Percentiles rank a stretch among this genome's conserved stretches.
phyloP scores from a whole-genome alignment of 2,329 filamentous ascomycete species.

The Diplocarpon mali region DNA sequence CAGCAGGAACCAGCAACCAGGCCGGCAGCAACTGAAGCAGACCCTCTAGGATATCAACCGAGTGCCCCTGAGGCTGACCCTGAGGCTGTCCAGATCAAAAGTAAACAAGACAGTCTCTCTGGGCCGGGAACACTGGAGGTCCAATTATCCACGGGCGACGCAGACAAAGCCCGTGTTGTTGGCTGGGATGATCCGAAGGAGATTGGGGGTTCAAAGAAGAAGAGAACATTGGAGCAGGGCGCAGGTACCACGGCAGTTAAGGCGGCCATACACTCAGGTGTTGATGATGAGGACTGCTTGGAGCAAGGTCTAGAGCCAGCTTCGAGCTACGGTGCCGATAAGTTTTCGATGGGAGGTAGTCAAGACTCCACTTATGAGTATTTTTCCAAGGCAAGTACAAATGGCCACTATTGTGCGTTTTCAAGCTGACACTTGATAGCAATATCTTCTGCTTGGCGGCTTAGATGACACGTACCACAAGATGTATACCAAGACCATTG shows the following conservation, averaged over 20 bases:
- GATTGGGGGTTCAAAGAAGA: conserved; percentile 8
- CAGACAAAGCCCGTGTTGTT: conserved; percentile 17
- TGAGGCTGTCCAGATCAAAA: conserved; percentile 18
- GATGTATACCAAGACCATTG: conserved; percentile 59
- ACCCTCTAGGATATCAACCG: conserved; percentile 26
- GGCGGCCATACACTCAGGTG: conserved; percentile 5
- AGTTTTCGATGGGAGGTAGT: conserved; percentile 47
- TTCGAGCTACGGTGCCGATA: conserved; percentile 36
- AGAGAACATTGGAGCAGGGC: conserved; percentile 6
- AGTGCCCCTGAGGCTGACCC: conserved; percentile 10
- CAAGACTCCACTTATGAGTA: conserved; percentile 66
- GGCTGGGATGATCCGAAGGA: conserved; percentile 17
- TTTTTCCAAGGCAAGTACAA: conserved; percentile 46
- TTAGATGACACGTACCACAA: conserved; percentile 58
- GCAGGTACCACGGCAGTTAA: conserved; percentile 13
- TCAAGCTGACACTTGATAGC: conserved; percentile 27
- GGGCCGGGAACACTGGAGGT: conserved; percentile 20
- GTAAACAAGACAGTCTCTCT: conserved; percentile 2
- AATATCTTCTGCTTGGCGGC: conserved; percentile 69
- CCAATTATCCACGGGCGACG: conserved; percentile 21
- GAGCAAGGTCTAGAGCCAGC: conserved; percentile 45
- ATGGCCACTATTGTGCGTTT: not conserved
- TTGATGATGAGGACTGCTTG: conserved; percentile 36
- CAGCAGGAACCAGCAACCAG: not conserved
- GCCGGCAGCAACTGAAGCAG: conserved; percentile 7